A percentile compares a stretch with the other conserved stretches of the same genome.
Conservation (phyloP, 306 rosid species). For the Abrus pulchellus region DNA sequence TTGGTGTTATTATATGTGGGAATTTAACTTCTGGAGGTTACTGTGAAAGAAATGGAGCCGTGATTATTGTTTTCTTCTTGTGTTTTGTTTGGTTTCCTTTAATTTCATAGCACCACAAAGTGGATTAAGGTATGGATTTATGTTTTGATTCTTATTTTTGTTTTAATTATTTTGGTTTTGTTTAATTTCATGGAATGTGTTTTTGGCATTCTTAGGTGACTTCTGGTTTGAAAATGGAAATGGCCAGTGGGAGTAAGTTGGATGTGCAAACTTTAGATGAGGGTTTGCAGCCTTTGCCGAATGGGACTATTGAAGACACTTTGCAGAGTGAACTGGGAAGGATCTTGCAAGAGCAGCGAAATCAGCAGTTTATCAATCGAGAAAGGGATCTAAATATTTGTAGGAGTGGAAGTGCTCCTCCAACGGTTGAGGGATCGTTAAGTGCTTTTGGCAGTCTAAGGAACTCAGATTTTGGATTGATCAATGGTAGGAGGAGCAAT, state of each 20-base stretch:
- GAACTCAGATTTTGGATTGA: constrained; percentile 60
- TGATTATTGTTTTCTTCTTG: constrained; percentile 29
- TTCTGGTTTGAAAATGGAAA: constrained; percentile 62
- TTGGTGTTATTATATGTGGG: constrained; percentile 34
- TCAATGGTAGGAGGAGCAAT: constrained; percentile 51
- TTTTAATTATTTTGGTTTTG: neutral
- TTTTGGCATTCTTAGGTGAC: constrained; percentile 38
- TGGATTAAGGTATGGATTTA: constrained; percentile 34
- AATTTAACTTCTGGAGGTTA: constrained; percentile 45
- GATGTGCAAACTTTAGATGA: constrained; percentile 51
- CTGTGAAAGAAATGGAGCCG: constrained; percentile 7
- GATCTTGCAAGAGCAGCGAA: constrained; percentile 75
- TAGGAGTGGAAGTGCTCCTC: constrained; percentile 99
- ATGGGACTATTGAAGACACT: constrained; percentile 69
- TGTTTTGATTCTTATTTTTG: neutral
- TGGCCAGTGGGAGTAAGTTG: constrained; percentile 72
- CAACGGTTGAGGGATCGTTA: constrained; percentile 91
- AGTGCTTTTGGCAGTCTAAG: constrained; percentile 82
- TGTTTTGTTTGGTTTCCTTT: constrained; percentile 24
- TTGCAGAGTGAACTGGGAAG: constrained; percentile 80
- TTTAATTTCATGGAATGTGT: constrained; percentile 4
- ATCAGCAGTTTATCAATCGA: constrained; percentile 59
- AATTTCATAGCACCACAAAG: constrained; percentile 27
- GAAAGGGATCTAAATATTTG: constrained; percentile 80
- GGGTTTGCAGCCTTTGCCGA: constrained; percentile 50